Evolutionary conservation across 1,284 basidiomycete genomes (phyloP).

Genomic region (Irpex sp.): DNA sequence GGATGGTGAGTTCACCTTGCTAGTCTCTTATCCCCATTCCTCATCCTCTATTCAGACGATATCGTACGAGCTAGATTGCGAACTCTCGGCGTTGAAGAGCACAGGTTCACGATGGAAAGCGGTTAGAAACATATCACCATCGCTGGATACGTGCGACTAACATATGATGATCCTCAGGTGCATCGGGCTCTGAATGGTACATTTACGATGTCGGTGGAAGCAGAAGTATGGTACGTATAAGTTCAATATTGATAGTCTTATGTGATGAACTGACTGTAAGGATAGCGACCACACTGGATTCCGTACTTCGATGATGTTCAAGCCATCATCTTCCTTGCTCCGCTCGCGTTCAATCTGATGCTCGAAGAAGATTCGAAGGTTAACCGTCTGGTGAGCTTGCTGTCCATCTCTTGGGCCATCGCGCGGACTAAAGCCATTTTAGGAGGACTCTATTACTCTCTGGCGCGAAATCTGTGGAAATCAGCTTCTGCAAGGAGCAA

Average conservation of each 20-base stretch:
- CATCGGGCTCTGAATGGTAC: conserved; percentile 49
- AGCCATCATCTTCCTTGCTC: conserved; percentile 51
- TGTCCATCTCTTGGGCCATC: background rate
- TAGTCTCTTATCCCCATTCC: background rate
- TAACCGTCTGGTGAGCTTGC: conserved; percentile 43
- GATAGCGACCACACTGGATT: conserved; percentile 65
- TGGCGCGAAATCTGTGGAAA: conserved; percentile 60
- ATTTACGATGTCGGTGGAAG: conserved; percentile 68
- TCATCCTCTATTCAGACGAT: conserved; percentile 29
- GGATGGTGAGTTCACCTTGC: conserved; percentile 31
- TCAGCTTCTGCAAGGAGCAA: conserved; percentile 47
- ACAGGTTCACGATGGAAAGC: conserved; percentile 52
- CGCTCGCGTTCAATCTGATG: conserved; percentile 54
- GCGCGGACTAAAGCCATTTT: background rate
- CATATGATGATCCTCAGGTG: conserved; percentile 17
- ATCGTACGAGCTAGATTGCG: conserved; percentile 59
- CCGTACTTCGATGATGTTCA: conserved; percentile 57
- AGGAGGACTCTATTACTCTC: conserved; percentile 54
- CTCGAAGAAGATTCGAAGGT: conserved; percentile 57
- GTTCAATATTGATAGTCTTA: background rate
- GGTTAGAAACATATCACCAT: conserved; percentile 32
- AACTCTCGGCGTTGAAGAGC: conserved; percentile 65
- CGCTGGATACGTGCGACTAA: background rate
- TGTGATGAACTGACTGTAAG: background rate
- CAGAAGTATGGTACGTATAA: conserved; percentile 43